These are phyloP conservation scores for Camellia lanceoleosa DNA, from an alignment of 148 eudicot species.

Conservation along the genomic window DNA sequence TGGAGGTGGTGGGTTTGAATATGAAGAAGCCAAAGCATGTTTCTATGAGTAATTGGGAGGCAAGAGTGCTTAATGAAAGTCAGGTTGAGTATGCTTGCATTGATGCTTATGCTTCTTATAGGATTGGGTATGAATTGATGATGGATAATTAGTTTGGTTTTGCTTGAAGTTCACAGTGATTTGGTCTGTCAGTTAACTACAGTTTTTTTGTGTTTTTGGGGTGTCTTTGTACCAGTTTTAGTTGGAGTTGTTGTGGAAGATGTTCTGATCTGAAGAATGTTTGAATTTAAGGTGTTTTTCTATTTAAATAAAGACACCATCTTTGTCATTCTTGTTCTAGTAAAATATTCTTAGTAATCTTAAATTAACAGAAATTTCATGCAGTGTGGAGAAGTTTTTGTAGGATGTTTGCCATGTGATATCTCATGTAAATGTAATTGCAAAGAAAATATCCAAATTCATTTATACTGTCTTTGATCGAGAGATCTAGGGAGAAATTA, in stretches of 20 bases:
- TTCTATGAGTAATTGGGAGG: slow-evolving; percentile 70
- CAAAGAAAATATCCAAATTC: too few species aligned
- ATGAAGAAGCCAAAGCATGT: slow-evolving; percentile 63
- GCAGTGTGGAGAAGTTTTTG: too few species aligned
- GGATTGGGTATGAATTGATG: slow-evolving; percentile 37
- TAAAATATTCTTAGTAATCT: too few species aligned
- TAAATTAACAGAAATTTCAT: too few species aligned
- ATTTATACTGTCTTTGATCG: too few species aligned
- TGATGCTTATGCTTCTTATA: slow-evolving; percentile 74
- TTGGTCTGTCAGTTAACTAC: neutral
- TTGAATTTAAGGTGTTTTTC: too few species aligned
- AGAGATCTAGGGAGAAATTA: too few species aligned
- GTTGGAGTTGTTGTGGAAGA: neutral
- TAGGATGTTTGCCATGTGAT: too few species aligned
- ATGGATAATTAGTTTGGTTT: neutral
- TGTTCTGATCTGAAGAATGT: neutral
- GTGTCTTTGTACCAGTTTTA: neutral
- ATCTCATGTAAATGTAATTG: too few species aligned
- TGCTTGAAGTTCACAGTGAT: neutral
- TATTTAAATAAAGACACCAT: too few species aligned
- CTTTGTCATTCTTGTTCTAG: too few species aligned
- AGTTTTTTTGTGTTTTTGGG: neutral
- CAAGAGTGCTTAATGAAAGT: slow-evolving; percentile 34
- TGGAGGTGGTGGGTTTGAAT: slow-evolving; percentile 30
- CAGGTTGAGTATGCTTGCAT: slow-evolving; percentile 73